phyloP scores from a whole-genome alignment of 495 filamentous ascomycete species.

The Podospora pseudocomata region DNA sequence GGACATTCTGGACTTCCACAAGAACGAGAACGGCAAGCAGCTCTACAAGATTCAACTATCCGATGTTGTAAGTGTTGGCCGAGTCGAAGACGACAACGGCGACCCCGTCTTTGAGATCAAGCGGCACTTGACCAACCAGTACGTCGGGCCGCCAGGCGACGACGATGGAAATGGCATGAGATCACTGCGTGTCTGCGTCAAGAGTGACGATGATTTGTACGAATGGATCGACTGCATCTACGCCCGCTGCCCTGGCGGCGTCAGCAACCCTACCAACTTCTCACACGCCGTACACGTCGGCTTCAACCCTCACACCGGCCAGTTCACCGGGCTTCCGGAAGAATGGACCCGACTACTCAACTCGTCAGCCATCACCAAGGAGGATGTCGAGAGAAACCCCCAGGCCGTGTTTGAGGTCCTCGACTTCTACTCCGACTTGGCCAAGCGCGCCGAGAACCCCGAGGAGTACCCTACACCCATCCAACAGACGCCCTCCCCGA shows the following conservation, averaged over 20 bases:
- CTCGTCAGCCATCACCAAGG: slow-evolving; percentile 92
- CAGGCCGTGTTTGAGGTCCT: slow-evolving; percentile 96
- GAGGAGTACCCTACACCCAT: slow-evolving; percentile 70
- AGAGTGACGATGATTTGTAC: slow-evolving; percentile 92
- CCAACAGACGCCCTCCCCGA: slow-evolving; percentile 57
- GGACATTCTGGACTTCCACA: slow-evolving; percentile 84
- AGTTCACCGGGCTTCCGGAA: slow-evolving; percentile 85
- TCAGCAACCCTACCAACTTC: slow-evolving; percentile 97
- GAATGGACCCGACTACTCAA: slow-evolving; percentile 97
- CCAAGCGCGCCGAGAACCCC: slow-evolving; percentile 78
- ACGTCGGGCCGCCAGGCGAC: slow-evolving; percentile 42
- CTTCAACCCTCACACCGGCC: slow-evolving; percentile 88
- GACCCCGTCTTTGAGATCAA: slow-evolving; percentile 90
- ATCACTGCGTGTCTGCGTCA: slow-evolving; percentile 82
- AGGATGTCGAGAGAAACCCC: slow-evolving; percentile 97
- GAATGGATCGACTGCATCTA: slow-evolving; percentile 98
- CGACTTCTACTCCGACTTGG: slow-evolving; percentile 95
- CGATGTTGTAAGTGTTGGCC: slow-evolving; percentile 77
- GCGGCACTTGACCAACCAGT: slow-evolving; percentile 51
- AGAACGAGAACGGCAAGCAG: slow-evolving; percentile 79
- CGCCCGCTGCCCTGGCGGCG: slow-evolving; percentile 89
- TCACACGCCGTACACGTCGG: slow-evolving; percentile 94
- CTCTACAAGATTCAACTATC: slow-evolving; percentile 74
- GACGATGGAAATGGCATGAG: slow-evolving; percentile 72
- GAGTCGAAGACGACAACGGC: slow-evolving; percentile 68